phyloP scores from a whole-genome alignment of 1,139 yeast genomes.

The Yamadazyma kanchanaburiensis region DNA sequence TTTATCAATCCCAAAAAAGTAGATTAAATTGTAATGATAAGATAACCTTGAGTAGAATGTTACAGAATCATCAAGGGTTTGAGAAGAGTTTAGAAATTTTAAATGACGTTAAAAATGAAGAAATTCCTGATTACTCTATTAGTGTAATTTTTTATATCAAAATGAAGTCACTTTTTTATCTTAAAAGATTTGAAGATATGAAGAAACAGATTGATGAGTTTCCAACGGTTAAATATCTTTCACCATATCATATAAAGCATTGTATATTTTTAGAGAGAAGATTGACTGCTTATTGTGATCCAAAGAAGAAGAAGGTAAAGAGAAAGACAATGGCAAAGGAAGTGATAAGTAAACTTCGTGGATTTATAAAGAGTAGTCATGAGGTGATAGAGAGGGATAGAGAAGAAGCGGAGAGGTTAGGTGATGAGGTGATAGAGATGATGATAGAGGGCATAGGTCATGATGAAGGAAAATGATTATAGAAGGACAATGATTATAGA shows the following conservation, averaged over 20 bases:
- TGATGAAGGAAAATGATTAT: no score
- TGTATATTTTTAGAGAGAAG: conserved; percentile 26
- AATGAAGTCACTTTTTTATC: conserved; percentile 20
- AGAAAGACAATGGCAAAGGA: neutral
- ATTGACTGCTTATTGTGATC: conserved; percentile 12
- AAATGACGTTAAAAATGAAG: conserved; percentile 15
- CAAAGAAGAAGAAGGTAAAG: neutral
- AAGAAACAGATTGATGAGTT: conserved; percentile 21
- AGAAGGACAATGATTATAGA: no score
- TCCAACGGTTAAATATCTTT: conserved; percentile 28
- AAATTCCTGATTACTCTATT: conserved; percentile 18
- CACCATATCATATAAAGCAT: conserved; percentile 34
- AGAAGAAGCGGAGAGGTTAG: no score
- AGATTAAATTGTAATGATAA: conserved; percentile 26
- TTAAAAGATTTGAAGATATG: conserved; percentile 19
- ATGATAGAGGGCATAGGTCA: no score
- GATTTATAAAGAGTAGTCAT: neutral
- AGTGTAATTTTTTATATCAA: conserved; percentile 23
- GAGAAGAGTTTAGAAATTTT: conserved; percentile 23
- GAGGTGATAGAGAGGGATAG: neutral
- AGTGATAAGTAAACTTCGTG: neutral
- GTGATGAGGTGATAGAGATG: no score
- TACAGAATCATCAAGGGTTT: conserved; percentile 26
- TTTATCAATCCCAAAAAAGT: conserved; percentile 10
- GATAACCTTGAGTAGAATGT: conserved; percentile 27